Evolutionary conservation across 306 rosid genomes (phyloP).

Genomic region (Fragaria ananassa): DNA sequence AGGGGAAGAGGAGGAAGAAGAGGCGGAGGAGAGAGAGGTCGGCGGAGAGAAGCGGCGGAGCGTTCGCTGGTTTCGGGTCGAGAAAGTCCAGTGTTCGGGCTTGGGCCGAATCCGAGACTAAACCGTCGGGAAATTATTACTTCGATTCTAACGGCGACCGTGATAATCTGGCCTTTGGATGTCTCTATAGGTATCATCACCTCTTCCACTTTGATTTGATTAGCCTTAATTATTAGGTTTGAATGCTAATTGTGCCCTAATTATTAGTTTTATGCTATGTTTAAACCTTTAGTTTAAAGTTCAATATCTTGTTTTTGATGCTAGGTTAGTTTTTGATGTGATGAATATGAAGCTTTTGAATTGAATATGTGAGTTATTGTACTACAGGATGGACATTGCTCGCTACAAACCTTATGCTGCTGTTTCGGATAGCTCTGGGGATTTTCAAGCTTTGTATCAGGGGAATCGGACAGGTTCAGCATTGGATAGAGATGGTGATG

Average conservation of each 20-base stretch:
- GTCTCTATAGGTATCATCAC: slow-evolving; percentile 53
- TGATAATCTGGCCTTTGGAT: slow-evolving; percentile 74
- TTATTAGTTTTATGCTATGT: not conserved
- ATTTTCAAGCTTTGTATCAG: slow-evolving; percentile 39
- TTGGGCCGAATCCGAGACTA: slow-evolving; percentile 64
- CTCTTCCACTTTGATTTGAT: not conserved
- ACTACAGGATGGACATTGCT: slow-evolving; percentile 91
- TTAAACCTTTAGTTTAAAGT: not conserved
- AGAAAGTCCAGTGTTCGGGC: slow-evolving; percentile 70
- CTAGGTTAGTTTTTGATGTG: not conserved
- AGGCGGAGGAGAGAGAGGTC: slow-evolving; percentile 46
- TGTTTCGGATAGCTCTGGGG: slow-evolving; percentile 38
- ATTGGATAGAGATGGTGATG: slow-evolving; percentile 69
- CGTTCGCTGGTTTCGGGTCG: slow-evolving; percentile 42
- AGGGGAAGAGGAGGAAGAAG: slow-evolving; percentile 45
- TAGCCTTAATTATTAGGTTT: not conserved
- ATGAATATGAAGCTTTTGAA: not conserved
- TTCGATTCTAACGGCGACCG: slow-evolving; percentile 74
- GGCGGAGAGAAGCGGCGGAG: slow-evolving; percentile 35
- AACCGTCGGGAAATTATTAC: slow-evolving; percentile 64
- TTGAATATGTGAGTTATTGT: not conserved
- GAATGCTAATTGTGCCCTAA: not conserved
- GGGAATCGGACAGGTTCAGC: slow-evolving; percentile 43
- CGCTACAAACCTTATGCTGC: slow-evolving; percentile 56
- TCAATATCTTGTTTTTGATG: not conserved